Conservation (phyloP, 768 basidiomycete genomes). For the Strobilomyces dryophilus region DNA sequence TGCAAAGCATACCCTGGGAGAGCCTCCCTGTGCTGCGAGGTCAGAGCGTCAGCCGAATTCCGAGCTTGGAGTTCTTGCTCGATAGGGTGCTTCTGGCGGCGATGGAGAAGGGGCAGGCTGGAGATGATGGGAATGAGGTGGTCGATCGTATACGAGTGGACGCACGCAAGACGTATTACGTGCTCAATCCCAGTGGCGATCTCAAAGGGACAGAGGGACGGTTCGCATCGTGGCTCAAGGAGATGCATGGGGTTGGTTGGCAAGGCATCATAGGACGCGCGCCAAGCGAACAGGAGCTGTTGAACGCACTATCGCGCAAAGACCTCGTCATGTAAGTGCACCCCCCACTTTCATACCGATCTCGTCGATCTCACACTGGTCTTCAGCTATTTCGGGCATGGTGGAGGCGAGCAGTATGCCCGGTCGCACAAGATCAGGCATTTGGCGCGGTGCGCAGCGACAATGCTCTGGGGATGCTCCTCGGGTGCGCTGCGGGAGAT, state of each 20-base stretch:
- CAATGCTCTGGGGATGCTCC: slow-evolving; percentile 99
- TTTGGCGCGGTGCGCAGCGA: slow-evolving; percentile 81
- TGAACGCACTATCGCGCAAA: slow-evolving; percentile 61
- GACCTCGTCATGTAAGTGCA: slow-evolving; percentile 87
- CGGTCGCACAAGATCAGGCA: slow-evolving; percentile 82
- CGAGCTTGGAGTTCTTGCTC: slow-evolving; percentile 80
- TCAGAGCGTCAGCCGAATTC: slow-evolving; percentile 87
- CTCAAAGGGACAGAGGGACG: slow-evolving; percentile 76
- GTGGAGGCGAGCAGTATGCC: slow-evolving; percentile 92
- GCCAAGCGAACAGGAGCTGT: slow-evolving; percentile 82
- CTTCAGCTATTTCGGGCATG: slow-evolving; percentile 92
- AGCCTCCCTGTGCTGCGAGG: slow-evolving; percentile 84
- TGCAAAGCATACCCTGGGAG: slow-evolving; percentile 94
- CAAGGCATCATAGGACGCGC: slow-evolving; percentile 69
- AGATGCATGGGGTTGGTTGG: slow-evolving; percentile 78
- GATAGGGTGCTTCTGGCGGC: slow-evolving; percentile 71
- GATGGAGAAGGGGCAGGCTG: slow-evolving; percentile 30
- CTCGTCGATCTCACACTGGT: not conserved
- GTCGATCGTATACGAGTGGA: slow-evolving; percentile 56
- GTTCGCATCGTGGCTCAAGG: slow-evolving; percentile 74
- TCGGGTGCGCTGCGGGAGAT: slow-evolving; percentile 84
- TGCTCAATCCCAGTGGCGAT: slow-evolving; percentile 93
- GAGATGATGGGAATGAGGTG: slow-evolving; percentile 12
- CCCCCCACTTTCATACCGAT: not conserved
- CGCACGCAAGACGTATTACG: slow-evolving; percentile 67